These are phyloP conservation scores for Ramularia endophylla DNA, from an alignment of 2,329 filamentous ascomycete genomes.

Conservation along the genomic window DNA sequence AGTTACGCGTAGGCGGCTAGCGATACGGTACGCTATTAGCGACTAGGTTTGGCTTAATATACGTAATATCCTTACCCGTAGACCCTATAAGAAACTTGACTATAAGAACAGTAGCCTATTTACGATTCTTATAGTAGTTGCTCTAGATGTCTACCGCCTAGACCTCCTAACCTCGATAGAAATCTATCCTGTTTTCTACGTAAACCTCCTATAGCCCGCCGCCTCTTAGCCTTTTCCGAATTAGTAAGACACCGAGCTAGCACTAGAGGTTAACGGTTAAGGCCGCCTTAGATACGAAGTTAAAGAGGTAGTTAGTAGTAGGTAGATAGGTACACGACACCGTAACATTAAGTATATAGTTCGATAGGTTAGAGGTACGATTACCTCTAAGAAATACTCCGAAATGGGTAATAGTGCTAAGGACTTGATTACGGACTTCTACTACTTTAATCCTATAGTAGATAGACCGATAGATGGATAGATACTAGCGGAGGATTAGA, in stretches of 20 bases:
- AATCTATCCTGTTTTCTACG: conserved; percentile 3
- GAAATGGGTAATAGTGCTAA: not conserved
- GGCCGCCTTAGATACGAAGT: not conserved
- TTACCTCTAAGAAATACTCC: not conserved
- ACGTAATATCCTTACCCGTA: conserved; percentile 1
- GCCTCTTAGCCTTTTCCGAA: not conserved
- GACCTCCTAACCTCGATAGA: not conserved
- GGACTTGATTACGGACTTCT: not conserved
- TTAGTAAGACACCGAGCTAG: not conserved
- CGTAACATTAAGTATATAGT: not conserved
- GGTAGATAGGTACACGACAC: not conserved
- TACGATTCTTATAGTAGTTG: not conserved
- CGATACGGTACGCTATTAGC: not conserved
- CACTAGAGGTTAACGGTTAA: not conserved
- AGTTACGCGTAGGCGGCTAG: not conserved
- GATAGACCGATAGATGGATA: too few species aligned
- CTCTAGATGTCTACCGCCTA: not conserved
- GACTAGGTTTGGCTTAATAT: not conserved
- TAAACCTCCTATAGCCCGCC: not conserved
- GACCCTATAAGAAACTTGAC: conserved; percentile 1
- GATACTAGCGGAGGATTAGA: too few species aligned
- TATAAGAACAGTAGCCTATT: not conserved
- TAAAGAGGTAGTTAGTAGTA: not conserved
- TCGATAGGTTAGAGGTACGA: not conserved
- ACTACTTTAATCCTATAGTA: not conserved